These are phyloP conservation scores for Debaryomyces udenii DNA, from an alignment of 1,139 yeast species.

Conservation along the genomic window DNA sequence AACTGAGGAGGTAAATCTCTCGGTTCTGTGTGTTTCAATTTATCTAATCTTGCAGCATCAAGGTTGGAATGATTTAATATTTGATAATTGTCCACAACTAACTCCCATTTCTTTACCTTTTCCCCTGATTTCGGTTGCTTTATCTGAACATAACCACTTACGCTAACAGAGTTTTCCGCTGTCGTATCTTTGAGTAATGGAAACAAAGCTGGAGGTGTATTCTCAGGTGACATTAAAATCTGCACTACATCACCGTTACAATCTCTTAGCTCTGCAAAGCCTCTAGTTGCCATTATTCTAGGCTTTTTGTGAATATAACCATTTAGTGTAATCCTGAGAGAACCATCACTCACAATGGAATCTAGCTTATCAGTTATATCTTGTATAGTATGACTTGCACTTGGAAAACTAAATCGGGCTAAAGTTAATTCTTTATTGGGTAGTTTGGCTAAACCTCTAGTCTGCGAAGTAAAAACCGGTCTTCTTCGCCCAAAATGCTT, in stretches of 20 bases:
- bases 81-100: slow-evolving; percentile 54
- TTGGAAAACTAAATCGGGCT: slow-evolving; percentile 42
- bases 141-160: slow-evolving; percentile 56
- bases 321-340: slow-evolving; percentile 44
- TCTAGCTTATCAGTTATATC: slow-evolving; percentile 21
- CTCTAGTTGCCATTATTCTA: slow-evolving; percentile 46
- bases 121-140: slow-evolving; percentile 31
- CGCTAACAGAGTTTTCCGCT: slow-evolving; percentile 75
- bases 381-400: slow-evolving; percentile 36
- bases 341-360: slow-evolving; percentile 14
- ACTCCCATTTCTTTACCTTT: slow-evolving; percentile 49
- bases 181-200: slow-evolving; percentile 52
- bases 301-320: slow-evolving; percentile 88
- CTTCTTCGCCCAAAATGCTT: background rate
- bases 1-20: slow-evolving; percentile 73
- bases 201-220: slow-evolving; percentile 39
- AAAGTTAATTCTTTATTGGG: slow-evolving; percentile 30
- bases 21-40: slow-evolving; percentile 52
- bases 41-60: slow-evolving; percentile 71
- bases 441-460: slow-evolving; percentile 12
- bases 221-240: slow-evolving; percentile 52
- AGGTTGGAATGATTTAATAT: slow-evolving; percentile 67
- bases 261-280: slow-evolving; percentile 78
- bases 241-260: slow-evolving; percentile 68
- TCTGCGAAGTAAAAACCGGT: background rate